Evolutionary conservation across 1,284 basidiomycete genomes (phyloP), one percentile per base, ranked within the genome.

Genomic region (Cryptococcus deneoformans): DNA sequence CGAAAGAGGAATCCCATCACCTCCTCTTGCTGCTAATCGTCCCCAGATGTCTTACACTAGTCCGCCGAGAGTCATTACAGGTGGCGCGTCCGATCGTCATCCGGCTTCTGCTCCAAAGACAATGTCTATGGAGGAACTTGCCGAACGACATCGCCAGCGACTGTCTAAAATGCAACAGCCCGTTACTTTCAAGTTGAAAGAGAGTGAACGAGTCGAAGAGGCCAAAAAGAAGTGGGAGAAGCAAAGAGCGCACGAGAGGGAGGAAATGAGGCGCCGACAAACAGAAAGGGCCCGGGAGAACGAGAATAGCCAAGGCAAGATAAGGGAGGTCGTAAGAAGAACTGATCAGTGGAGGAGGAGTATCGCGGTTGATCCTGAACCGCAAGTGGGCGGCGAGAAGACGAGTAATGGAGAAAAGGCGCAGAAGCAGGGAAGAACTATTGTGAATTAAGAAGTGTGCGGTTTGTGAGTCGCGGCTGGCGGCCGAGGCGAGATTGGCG

Each of bases 51-150:
- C 29, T 29, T 29, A 29, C 29, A 29, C 3, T 29, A 5, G 29
- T 29, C 29, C 29, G 29, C 29, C 29, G 29, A 29, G 29, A 29
- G 29, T 29, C 29, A 5, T 29, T 29, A 29, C 29, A 1, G 29
- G 29, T 29, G 29, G 29, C 29, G 29, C 29, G 5, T 29, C 29
- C 29, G 29, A 29, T 29, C 3, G 3, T 29, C 29, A 29, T 29
- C 29, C 3, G 29, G 29, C 29, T 29, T 29, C 29, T 29, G 20
- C 20, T 20, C 20, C 20, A 20, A 36, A 58, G 61, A 64, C 70
- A 3, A 73, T 77, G 66, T 75, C 76, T 6, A 68, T 69, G 20
- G 74, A 77, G 35, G 74, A 79, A 53, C 67, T 79, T 5, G 64
- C 68, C 1, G 70, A 70, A 8, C 68, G 76, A n/a, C 77, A 79